These are phyloP conservation scores for Auriscalpium orientale DNA, from an alignment of 768 basidiomycete species.

Conservation along the genomic window DNA sequence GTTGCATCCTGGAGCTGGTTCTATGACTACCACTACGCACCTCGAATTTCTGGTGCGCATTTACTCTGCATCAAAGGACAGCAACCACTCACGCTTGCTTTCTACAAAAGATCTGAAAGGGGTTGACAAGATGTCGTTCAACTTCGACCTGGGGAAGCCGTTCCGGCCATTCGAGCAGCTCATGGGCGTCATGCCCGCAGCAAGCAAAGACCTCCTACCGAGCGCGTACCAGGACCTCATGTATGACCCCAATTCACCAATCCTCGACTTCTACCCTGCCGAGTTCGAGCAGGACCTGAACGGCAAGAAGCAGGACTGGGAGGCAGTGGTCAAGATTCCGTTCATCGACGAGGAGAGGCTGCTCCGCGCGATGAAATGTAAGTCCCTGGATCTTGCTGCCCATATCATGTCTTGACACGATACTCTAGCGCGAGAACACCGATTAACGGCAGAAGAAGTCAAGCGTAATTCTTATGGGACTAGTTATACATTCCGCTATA, in stretches of 20 bases:
- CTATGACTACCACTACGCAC: conserved; percentile 96
- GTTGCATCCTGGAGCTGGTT: conserved; percentile 99
- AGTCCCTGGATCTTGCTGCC: conserved; percentile 18
- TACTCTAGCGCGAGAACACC: conserved; percentile 62
- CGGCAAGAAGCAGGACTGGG: conserved; percentile 98
- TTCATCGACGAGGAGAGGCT: conserved; percentile 85
- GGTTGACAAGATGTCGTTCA: conserved; percentile 74
- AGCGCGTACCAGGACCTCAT: conserved; percentile 90
- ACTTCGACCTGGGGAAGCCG: conserved; percentile 80
- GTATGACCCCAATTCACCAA: conserved; percentile 76
- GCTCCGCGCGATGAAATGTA: conserved; percentile 76
- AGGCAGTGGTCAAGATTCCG: conserved; percentile 97
- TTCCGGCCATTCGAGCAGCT: conserved; percentile 93
- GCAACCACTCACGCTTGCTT: conserved; percentile 13
- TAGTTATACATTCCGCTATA: conserved; percentile 73
- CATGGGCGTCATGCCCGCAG: conserved; percentile 94
- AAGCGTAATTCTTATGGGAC: conserved; percentile 71
- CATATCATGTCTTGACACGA: conserved; percentile 2
- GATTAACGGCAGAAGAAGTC: conserved; percentile 68
- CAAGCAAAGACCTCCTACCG: conserved; percentile 86
- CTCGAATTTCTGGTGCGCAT: conserved; percentile 81
- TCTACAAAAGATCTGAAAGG: conserved; percentile 42
- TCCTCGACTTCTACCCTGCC: conserved; percentile 88
- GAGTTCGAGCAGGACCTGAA: conserved; percentile 93
- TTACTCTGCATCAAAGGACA: background rate